Percentiles rank a stretch among this genome's conserved stretches.
Conservation (phyloP, 1,284 basidiomycete genomes). For the Puccinia coronata region DNA sequence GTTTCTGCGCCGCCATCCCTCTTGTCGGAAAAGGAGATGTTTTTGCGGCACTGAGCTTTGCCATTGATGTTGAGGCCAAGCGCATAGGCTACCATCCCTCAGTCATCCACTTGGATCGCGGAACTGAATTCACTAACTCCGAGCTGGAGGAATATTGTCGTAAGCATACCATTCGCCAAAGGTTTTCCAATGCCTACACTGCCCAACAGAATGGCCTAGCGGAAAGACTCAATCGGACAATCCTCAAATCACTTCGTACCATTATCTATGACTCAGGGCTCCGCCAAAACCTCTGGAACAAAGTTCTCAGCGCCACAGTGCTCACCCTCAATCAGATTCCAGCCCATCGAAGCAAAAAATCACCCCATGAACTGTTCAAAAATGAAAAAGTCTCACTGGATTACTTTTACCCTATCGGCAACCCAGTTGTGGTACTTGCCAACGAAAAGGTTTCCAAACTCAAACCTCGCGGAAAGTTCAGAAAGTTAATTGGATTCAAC, state of each 20-base stretch:
- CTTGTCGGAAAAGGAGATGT: neutral
- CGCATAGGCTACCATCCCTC: neutral
- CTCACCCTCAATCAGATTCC: constrained; percentile 9
- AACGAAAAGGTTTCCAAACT: neutral
- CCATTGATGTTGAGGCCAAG: neutral
- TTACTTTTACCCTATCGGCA: constrained; percentile 8
- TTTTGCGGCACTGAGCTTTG: neutral
- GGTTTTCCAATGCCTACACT: constrained; percentile 2
- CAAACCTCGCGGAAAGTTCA: neutral
- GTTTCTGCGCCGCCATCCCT: neutral
- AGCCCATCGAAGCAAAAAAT: neutral
- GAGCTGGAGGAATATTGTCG: neutral
- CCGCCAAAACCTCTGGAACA: neutral
- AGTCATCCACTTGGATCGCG: neutral
- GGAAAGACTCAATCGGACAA: constrained; percentile 7
- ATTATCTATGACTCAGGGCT: neutral
- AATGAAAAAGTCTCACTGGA: neutral
- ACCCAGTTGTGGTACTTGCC: neutral
- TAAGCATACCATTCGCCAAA: neutral
- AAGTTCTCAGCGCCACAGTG: neutral
- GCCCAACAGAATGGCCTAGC: constrained; percentile 20
- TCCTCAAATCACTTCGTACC: neutral
- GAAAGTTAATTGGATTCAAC: constrained; percentile 5
- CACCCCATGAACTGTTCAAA: constrained; percentile 13
- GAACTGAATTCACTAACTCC: constrained; percentile 14